phyloP scores from a whole-genome alignment of 140 eudicot species.

The Cichorium intybus region DNA sequence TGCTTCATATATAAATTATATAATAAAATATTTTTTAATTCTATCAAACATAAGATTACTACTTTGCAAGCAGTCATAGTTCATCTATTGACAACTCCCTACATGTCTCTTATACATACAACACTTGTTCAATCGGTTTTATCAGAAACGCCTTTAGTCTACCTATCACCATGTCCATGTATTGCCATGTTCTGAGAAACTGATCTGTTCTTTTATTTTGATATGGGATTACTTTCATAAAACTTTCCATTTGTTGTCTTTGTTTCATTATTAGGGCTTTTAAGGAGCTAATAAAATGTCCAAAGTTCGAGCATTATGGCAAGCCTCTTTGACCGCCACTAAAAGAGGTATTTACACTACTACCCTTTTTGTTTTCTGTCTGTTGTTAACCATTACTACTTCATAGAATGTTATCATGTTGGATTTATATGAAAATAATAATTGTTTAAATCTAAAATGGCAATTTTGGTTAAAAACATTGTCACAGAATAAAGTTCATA shows the following conservation, averaged over 20 bases:
- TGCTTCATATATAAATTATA: not conserved
- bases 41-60: not conserved
- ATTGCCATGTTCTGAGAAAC: too few relatives aligned
- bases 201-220: too few relatives aligned
- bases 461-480: too few relatives aligned
- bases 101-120: not conserved
- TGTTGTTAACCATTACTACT: slow-evolving; percentile 4
- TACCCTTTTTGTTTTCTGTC: not conserved
- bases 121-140: too few relatives aligned
- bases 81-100: not conserved
- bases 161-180: too few relatives aligned
- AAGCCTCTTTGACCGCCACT: slow-evolving; percentile 77
- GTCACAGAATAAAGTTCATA: too few relatives aligned
- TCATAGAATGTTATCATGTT: too few relatives aligned
- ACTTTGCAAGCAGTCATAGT: not conserved
- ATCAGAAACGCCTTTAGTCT: too few relatives aligned
- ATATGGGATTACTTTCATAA: too few relatives aligned
- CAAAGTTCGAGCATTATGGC: slow-evolving; percentile 65
- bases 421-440: too few relatives aligned
- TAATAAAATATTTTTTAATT: not conserved
- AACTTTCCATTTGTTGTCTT: slow-evolving; percentile 6
- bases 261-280: slow-evolving; percentile 10
- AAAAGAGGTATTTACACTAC: slow-evolving; percentile 51
- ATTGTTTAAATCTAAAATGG: too few relatives aligned
- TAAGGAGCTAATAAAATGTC: slow-evolving; percentile 42